Evolutionary conservation across 164 flowering plant genomes (phyloP).

Genomic region (Magnolia kwangsiensis): DNA sequence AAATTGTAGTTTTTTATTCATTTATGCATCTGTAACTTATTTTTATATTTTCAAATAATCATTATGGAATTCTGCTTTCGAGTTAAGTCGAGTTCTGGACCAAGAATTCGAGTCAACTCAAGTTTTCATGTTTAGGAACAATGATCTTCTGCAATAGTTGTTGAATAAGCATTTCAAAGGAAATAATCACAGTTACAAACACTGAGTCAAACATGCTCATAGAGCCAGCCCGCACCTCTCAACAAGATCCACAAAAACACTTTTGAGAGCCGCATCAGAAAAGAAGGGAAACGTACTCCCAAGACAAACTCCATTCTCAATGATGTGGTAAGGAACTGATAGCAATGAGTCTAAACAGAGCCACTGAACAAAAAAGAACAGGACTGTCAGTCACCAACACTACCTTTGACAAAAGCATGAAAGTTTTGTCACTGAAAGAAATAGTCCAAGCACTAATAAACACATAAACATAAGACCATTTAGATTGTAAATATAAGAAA

Average conservation of each 20-base stretch:
- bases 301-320: slow-evolving; percentile 31
- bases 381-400: slow-evolving; percentile 14
- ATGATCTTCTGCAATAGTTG: background rate
- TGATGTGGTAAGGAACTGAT: slow-evolving; percentile 46
- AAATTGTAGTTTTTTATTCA: no score
- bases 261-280: slow-evolving; percentile 42
- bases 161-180: background rate
- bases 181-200: background rate
- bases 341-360: slow-evolving; percentile 68
- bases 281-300: slow-evolving; percentile 27
- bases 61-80: no score
- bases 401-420: background rate
- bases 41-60: no score
- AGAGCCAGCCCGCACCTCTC: slow-evolving; percentile 55
- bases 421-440: background rate
- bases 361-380: slow-evolving; percentile 61
- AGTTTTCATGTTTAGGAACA: no score
- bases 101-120: no score
- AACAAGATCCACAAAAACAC: slow-evolving; percentile 58
- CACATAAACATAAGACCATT: background rate
- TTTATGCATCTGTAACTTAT: no score
- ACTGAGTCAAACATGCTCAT: background rate
- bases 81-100: no score
- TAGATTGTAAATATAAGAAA: background rate
- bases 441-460: background rate